A percentile compares a stretch with the other conserved stretches of the same genome.
Conservation (phyloP, 2,329 filamentous ascomycete species). For the Verticillium tricorpus region DNA sequence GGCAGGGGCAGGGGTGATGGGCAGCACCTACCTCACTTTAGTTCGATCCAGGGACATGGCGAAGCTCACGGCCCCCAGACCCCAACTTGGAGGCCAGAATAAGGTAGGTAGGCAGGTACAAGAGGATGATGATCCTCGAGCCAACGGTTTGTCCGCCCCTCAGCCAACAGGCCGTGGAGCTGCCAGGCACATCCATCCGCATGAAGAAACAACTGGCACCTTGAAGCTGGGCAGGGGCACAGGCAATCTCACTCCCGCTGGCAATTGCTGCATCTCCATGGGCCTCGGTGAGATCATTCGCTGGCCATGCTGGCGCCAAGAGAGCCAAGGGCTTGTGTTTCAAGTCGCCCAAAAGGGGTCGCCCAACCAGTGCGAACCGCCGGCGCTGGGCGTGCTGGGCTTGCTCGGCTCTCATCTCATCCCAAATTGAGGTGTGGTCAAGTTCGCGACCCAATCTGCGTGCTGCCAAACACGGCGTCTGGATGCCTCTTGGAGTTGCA, state of each 20-base stretch:
- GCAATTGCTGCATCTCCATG: background rate
- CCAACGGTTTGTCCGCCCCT: background rate
- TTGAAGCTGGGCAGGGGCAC: constrained; percentile 1
- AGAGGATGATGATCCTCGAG: background rate
- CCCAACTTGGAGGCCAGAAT: background rate
- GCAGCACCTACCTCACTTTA: background rate
- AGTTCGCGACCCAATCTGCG: background rate
- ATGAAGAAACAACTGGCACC: background rate
- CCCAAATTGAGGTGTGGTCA: constrained; percentile 4
- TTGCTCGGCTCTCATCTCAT: constrained; percentile 13
- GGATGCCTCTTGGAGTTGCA: background rate
- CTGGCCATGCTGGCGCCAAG: background rate
- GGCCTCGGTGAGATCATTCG: constrained; percentile 1
- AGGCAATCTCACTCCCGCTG: constrained; percentile 1
- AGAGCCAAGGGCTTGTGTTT: constrained; percentile 1
- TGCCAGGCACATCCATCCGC: no score
- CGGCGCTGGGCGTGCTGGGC: constrained; percentile 7
- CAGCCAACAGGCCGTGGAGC: no score
- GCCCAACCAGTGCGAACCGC: background rate
- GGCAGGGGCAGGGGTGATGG: background rate
- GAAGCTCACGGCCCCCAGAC: background rate
- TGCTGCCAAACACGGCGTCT: background rate
- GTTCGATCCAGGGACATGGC: background rate
- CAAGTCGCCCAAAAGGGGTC: background rate
- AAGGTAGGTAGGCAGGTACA: background rate